Conservation (phyloP, 768 basidiomycete species). For the Lentinula lateritia region DNA sequence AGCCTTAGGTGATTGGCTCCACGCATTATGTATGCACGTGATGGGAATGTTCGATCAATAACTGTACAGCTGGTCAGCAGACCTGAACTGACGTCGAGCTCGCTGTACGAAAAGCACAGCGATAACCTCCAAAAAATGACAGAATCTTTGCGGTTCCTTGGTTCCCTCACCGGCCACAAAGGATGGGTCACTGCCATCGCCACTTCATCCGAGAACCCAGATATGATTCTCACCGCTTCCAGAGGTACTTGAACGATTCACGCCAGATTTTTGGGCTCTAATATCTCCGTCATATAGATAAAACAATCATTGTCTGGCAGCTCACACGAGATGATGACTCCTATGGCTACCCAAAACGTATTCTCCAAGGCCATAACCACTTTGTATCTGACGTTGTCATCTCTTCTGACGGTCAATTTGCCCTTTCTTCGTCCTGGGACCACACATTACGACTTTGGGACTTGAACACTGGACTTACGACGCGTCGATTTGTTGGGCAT, state of each 20-base stretch:
- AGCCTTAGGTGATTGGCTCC: too few relatives aligned
- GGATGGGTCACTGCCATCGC: slow-evolving; percentile 99
- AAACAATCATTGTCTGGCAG: slow-evolving; percentile 99
- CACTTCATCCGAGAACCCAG: slow-evolving; percentile 96
- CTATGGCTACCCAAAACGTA: slow-evolving; percentile 96
- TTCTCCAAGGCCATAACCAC: slow-evolving; percentile 98
- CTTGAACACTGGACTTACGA: slow-evolving; percentile 94
- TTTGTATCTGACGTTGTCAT: slow-evolving; percentile 99
- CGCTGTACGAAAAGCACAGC: slow-evolving; percentile 12
- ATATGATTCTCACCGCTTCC: slow-evolving; percentile 98
- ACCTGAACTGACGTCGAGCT: not conserved
- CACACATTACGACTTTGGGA: slow-evolving; percentile 99
- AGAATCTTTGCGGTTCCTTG: slow-evolving; percentile 87
- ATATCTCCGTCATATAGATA: slow-evolving; percentile 57
- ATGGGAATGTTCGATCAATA: slow-evolving; percentile 2
- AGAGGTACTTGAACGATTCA: slow-evolving; percentile 57
- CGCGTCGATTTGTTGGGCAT: slow-evolving; percentile 97
- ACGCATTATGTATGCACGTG: not conserved
- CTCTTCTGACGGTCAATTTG: slow-evolving; percentile 99
- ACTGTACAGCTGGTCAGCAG: not conserved
- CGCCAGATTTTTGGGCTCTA: slow-evolving; percentile 19
- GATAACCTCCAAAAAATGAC: slow-evolving; percentile 45
- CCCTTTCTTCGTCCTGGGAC: slow-evolving; percentile 99
- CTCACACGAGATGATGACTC: slow-evolving; percentile 88
- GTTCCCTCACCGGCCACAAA: slow-evolving; percentile 88